Conservation (phyloP, 768 basidiomycete genomes). For the Gyrodon lividus region DNA sequence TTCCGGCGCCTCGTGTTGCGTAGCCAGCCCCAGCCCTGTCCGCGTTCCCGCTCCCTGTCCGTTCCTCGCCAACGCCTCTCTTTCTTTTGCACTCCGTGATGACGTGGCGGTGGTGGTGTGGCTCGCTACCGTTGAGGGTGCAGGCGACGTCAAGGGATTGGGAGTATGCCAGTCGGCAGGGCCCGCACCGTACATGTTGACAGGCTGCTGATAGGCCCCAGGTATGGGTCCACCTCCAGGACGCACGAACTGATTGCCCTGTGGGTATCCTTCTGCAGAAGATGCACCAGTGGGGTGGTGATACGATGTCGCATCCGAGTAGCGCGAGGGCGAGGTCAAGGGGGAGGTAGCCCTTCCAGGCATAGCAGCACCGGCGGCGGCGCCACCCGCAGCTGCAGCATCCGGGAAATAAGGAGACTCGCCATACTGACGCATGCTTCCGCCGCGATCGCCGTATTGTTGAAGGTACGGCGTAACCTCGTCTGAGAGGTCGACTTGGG, state of each 20-base stretch:
- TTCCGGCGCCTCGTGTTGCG: constrained; percentile 21
- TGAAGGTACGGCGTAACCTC: constrained; percentile 29
- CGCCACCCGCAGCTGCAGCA: neutral
- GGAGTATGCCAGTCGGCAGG: constrained; percentile 21
- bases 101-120: constrained; percentile 15
- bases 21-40: constrained; percentile 16
- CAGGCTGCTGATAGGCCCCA: constrained; percentile 2
- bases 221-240: constrained; percentile 1
- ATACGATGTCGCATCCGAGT: constrained; percentile 10
- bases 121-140: constrained; percentile 22
- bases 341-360: neutral
- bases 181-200: constrained; percentile 12
- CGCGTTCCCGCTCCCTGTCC: constrained; percentile 5
- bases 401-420: constrained; percentile 9
- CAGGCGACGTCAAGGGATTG: constrained; percentile 17
- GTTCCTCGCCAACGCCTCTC: constrained; percentile 21
- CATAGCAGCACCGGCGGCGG: neutral
- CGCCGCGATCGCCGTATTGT: constrained; percentile 3
- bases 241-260: neutral
- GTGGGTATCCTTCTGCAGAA: constrained; percentile 8
- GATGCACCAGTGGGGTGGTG: neutral
- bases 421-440: constrained; percentile 25
- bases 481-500: constrained; percentile 25
- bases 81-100: constrained; percentile 19
- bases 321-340: constrained; percentile 8